Evolutionary conservation across 495 filamentous ascomycete genomes (phyloP).

Genomic region (Lentithecium fluviatile): DNA sequence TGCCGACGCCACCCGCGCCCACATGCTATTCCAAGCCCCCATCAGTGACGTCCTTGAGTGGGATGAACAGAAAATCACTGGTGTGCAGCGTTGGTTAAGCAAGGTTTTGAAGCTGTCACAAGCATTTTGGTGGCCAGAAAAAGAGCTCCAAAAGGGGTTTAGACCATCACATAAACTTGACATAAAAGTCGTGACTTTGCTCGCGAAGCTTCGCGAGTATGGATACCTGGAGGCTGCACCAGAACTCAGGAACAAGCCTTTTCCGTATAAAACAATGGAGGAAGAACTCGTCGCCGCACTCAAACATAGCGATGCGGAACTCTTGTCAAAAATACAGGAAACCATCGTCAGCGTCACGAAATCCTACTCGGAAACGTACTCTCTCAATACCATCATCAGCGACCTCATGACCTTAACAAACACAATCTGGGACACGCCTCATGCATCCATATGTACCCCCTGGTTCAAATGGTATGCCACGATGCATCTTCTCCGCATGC

Average conservation of each 20-base stretch:
- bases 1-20: constrained; percentile 79
- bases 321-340: constrained; percentile 63
- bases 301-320: constrained; percentile 30
- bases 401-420: constrained; percentile 81
- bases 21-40: constrained; percentile 84
- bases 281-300: constrained; percentile 3
- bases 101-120: constrained; percentile 57
- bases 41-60: constrained; percentile 81
- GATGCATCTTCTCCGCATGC: constrained; percentile 59
- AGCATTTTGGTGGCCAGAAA: background rate
- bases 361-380: constrained; percentile 66
- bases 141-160: too few relatives aligned
- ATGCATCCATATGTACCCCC: constrained; percentile 12
- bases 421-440: constrained; percentile 48
- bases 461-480: constrained; percentile 45
- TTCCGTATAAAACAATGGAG: too few relatives aligned
- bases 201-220: too few relatives aligned
- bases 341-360: constrained; percentile 67
- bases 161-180: too few relatives aligned
- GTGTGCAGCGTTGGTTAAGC: constrained; percentile 74
- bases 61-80: constrained; percentile 80
- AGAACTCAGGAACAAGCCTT: too few relatives aligned
- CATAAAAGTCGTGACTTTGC: too few relatives aligned
- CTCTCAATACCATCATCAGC: constrained; percentile 78
- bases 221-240: too few relatives aligned